Evolutionary conservation across 306 rosid species (phyloP).

Genomic region (Albizia julibrissin): DNA sequence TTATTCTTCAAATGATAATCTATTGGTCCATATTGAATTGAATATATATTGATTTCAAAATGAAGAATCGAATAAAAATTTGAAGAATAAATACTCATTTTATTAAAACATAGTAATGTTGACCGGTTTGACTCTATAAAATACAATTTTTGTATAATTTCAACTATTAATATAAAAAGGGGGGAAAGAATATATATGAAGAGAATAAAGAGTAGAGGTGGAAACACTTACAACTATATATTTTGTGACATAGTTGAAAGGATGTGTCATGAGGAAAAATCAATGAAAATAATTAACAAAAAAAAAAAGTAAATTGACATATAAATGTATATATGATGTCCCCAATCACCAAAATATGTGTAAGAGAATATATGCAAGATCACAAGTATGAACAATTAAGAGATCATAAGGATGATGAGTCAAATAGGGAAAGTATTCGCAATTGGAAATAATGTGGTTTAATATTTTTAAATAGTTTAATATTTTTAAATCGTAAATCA

Average conservation of each 20-base stretch:
- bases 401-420: not conserved
- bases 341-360: not conserved
- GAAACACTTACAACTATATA: not conserved
- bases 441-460: not conserved
- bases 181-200: not conserved
- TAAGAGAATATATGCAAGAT: not conserved
- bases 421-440: not conserved
- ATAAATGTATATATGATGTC: not conserved
- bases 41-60: not conserved
- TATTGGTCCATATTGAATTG: not conserved
- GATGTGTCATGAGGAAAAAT: not conserved
- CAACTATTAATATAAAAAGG: not conserved
- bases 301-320: too few relatives aligned
- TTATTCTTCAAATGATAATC: slow-evolving; percentile 14
- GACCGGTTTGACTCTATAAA: not conserved
- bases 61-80: not conserved
- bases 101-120: not conserved
- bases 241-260: not conserved
- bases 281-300: not conserved
- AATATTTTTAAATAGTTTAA: too few relatives aligned
- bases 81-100: slow-evolving; percentile 9
- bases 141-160: not conserved
- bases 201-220: not conserved
- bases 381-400: not conserved
- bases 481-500: too few relatives aligned